These are phyloP conservation scores for Prunus mongolica DNA, from an alignment of 306 rosid genomes.

Conservation along the genomic window DNA sequence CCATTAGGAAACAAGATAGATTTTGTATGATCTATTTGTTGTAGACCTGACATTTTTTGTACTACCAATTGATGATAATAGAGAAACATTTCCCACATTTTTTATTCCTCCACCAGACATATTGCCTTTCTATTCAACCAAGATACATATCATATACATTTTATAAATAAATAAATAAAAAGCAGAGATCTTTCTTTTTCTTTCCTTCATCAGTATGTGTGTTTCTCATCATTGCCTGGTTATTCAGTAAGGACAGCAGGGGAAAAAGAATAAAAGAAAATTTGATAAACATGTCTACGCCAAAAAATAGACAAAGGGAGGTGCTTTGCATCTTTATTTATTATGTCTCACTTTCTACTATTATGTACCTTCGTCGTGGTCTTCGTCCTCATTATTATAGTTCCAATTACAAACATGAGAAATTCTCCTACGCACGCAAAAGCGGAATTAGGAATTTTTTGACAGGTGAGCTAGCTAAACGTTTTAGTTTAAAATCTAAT, in stretches of 20 bases:
- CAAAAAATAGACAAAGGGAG: no score
- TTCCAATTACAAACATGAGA: no score
- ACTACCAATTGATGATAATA: background rate
- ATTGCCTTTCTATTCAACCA: background rate
- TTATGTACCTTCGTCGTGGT: no score
- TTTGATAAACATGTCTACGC: background rate
- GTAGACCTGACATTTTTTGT: background rate
- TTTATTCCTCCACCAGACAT: background rate
- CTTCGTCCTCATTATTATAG: no score
- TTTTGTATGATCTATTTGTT: background rate
- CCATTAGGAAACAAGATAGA: background rate
- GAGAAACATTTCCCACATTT: background rate
- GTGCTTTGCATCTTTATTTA: no score
- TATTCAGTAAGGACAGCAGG: background rate
- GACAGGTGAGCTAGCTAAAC: rapidly evolving
- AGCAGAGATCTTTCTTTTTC: background rate
- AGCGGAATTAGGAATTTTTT: no score
- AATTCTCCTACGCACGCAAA: rapidly evolving
- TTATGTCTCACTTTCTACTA: no score
- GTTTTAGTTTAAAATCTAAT: rapidly evolving
- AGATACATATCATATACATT: background rate
- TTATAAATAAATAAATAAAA: background rate
- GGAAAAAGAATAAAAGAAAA: background rate
- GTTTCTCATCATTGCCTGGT: background rate
- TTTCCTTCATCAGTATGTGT: background rate